phyloP scores from a whole-genome alignment of 345 rosid species.

The Arabidopsis thaliana region TAIR10.1 NC_003074.8:299501-300000 shows the following conservation, averaged over 20 bases:
- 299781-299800: conserved; percentile 17
- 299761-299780: conserved; percentile 37
- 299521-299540: background rate
- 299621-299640: conserved; percentile 14
- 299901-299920: conserved; percentile 33
- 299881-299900: conserved; percentile 32
- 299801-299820: conserved; percentile 27
- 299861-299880: conserved; percentile 40
- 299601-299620: conserved; percentile 22
- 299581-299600: conserved; percentile 1
- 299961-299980: background rate
- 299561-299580: conserved; percentile 17
- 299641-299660: background rate
- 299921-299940: conserved; percentile 32
- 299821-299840: conserved; percentile 37
- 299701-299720: conserved; percentile 9
- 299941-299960: background rate
- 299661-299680: conserved; percentile 15
- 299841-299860: conserved; percentile 42
- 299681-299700: background rate
- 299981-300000: background rate
- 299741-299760: conserved; percentile 9
- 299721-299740: background rate
- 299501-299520: conserved; percentile 10
- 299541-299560: conserved; percentile 5